phyloP scores from a whole-genome alignment of 495 filamentous ascomycete species.

The Jackrogersella minutella region DNA sequence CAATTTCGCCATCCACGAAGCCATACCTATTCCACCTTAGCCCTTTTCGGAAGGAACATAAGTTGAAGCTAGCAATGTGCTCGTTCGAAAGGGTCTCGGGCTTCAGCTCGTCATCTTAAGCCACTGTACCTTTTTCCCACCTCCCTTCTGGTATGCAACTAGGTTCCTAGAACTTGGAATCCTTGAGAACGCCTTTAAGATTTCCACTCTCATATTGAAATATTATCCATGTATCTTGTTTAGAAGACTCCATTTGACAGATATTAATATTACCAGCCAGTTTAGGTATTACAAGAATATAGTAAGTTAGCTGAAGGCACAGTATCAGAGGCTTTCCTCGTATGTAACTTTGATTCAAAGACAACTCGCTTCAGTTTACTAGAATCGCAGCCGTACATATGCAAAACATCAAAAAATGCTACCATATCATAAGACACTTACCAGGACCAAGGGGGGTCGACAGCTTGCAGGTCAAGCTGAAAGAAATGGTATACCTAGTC shows the following conservation, averaged over 20 bases:
- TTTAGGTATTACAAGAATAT: background rate
- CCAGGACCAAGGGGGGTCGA: slow-evolving; percentile 14
- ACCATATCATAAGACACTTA: slow-evolving; percentile 6
- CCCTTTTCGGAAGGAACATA: no score
- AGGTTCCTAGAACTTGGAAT: background rate
- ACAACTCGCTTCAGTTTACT: background rate
- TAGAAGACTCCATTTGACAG: background rate
- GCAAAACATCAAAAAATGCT: background rate
- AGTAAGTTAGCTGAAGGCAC: slow-evolving; percentile 16
- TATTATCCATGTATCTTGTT: background rate
- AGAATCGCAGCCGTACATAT: background rate
- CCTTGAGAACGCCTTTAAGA: background rate
- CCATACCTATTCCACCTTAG: no score
- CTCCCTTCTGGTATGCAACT: no score
- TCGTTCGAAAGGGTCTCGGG: no score
- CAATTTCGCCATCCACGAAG: no score
- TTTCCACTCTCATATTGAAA: background rate
- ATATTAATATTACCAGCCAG: background rate
- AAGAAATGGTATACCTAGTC: background rate
- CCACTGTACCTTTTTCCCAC: no score
- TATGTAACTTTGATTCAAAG: background rate
- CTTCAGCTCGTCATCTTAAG: no score
- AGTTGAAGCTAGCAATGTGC: no score
- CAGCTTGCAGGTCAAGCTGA: slow-evolving; percentile 12
- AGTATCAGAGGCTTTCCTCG: background rate